Evolutionary conservation across 192 early-diverging fungal genomes (phyloP).

Genomic region (Backusella psychrophila): DNA sequence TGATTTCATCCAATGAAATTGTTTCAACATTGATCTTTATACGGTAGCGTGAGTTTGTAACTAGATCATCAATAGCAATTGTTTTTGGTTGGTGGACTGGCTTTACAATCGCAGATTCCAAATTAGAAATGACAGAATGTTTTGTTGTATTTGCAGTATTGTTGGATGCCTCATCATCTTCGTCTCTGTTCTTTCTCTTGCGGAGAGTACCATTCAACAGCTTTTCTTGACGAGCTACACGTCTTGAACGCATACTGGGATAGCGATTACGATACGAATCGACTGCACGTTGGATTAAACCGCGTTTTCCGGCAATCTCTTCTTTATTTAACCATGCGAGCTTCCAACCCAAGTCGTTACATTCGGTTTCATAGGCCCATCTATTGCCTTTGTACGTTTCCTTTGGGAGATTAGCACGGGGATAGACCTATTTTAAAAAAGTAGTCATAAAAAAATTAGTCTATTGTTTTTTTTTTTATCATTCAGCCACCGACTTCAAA

Average conservation of each 20-base stretch:
- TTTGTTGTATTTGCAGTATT: not conserved
- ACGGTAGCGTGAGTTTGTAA: conserved; percentile 29
- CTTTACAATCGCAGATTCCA: conserved; percentile 12
- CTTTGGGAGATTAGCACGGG: conserved; percentile 66
- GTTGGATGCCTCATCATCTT: conserved; percentile 14
- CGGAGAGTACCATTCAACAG: conserved; percentile 51
- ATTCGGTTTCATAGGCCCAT: conserved; percentile 82
- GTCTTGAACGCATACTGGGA: conserved; percentile 66
- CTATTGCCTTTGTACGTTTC: conserved; percentile 73
- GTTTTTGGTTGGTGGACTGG: conserved; percentile 36
- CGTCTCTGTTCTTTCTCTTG: conserved; percentile 35
- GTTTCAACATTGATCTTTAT: conserved; percentile 52
- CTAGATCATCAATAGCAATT: conserved; percentile 32
- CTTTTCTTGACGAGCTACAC: conserved; percentile 76
- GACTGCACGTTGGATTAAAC: conserved; percentile 82
- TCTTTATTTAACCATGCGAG: conserved; percentile 74
- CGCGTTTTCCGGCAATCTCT: conserved; percentile 63
- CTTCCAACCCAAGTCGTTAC: conserved; percentile 86
- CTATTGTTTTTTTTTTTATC: not conserved
- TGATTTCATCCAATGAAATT: conserved; percentile 40
- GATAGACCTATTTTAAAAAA: conserved; percentile 52
- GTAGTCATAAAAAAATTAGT: conserved; percentile 8
- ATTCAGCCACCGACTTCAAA: not conserved
- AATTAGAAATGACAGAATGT: not conserved
- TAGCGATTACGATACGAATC: conserved; percentile 76